Conservation (phyloP, 805 yeast species). For the Candida piceae region DNA sequence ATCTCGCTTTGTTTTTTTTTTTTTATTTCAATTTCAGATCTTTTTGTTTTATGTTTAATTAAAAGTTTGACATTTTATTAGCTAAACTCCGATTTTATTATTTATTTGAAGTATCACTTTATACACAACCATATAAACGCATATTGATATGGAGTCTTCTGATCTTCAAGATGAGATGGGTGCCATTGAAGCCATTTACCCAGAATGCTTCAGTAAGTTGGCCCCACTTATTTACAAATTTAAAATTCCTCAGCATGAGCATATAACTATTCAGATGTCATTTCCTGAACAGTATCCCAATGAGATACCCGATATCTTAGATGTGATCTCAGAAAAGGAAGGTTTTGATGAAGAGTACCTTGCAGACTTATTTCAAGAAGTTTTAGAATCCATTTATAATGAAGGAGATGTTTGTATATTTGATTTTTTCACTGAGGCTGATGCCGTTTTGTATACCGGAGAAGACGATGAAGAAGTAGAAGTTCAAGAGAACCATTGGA, state of each 20-base stretch:
- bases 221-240: conserved; percentile 41
- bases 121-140: no score
- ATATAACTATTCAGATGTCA: conserved; percentile 56
- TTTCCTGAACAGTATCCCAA: conserved; percentile 72
- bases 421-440: conserved; percentile 68
- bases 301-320: conserved; percentile 57
- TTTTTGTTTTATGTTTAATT: background rate
- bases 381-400: conserved; percentile 47
- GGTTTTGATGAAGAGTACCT: conserved; percentile 43
- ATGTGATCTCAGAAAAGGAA: conserved; percentile 34
- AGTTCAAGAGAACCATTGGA: conserved; percentile 22
- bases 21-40: no score
- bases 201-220: conserved; percentile 45
- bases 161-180: conserved; percentile 68
- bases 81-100: background rate
- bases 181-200: conserved; percentile 86
- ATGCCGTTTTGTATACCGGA: conserved; percentile 41
- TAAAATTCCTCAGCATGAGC: conserved; percentile 57
- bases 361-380: conserved; percentile 41
- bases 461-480: conserved; percentile 26
- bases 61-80: background rate
- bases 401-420: conserved; percentile 72
- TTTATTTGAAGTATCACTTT: no score
- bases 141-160: conserved; percentile 28
- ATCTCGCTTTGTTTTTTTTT: no score